A percentile compares a stretch with the other conserved stretches of the same genome.
These are phyloP conservation scores for Tieghemostelium lacteum DNA, from an alignment of 78 protist genomes.

Conservation along the genomic window DNA sequence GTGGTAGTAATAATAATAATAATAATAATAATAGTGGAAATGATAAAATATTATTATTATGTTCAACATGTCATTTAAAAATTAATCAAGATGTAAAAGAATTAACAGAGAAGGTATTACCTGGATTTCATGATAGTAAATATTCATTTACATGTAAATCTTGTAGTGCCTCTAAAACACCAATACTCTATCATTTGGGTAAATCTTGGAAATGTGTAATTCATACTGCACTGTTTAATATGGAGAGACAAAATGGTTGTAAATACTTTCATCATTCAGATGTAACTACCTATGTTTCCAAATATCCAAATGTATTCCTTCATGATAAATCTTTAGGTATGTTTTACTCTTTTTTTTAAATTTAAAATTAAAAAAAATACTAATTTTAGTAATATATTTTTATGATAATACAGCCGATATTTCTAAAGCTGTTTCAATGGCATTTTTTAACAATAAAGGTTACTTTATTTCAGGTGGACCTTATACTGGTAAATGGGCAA, in stretches of 20 bases:
- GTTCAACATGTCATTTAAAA: slow-evolving; percentile 51
- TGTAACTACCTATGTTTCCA: slow-evolving; percentile 47
- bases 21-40: neutral
- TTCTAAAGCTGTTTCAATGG: slow-evolving; percentile 76
- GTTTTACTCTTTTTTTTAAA: neutral
- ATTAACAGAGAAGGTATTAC: slow-evolving; percentile 52
- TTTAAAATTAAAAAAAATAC: neutral
- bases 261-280: slow-evolving; percentile 65
- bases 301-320: slow-evolving; percentile 67
- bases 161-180: slow-evolving; percentile 35
- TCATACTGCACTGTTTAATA: slow-evolving; percentile 58
- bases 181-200: slow-evolving; percentile 39
- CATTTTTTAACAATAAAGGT: slow-evolving; percentile 64
- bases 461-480: slow-evolving; percentile 69
- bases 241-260: slow-evolving; percentile 38
- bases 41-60: slow-evolving; percentile 16
- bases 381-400: neutral
- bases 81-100: slow-evolving; percentile 49
- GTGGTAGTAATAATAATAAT: neutral
- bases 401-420: slow-evolving; percentile 31
- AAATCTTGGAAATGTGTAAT: slow-evolving; percentile 80
- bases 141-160: slow-evolving; percentile 55
- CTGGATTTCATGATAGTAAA: slow-evolving; percentile 65
- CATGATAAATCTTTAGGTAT: slow-evolving; percentile 75
- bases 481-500: slow-evolving; percentile 79